These are phyloP conservation scores for Xylariomycetidae sp. DNA, from an alignment of 2,329 filamentous ascomycete species.

Conservation along the genomic window DNA sequence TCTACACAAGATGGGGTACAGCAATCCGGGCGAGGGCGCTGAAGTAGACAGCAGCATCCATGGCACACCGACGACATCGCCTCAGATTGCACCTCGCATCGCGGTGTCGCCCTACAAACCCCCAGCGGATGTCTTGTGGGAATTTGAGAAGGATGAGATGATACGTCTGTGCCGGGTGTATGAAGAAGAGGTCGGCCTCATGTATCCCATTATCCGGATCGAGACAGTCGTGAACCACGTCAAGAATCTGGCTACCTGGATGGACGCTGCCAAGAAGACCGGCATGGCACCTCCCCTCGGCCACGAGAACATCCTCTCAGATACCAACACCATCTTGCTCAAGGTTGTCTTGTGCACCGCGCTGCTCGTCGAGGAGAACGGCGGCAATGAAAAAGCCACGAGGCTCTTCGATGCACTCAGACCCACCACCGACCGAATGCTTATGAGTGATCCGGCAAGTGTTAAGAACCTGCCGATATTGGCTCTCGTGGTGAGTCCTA, in stretches of 20 bases:
- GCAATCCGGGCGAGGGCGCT: conserved; percentile 52
- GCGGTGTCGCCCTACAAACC: conserved; percentile 27
- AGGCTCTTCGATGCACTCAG: conserved; percentile 73
- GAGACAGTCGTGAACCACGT: conserved; percentile 65
- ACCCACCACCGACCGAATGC: conserved; percentile 59
- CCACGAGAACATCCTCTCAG: conserved; percentile 35
- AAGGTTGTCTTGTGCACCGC: conserved; percentile 81
- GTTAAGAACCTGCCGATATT: conserved; percentile 44
- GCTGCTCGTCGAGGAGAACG: conserved; percentile 70
- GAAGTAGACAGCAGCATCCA: conserved; percentile 50
- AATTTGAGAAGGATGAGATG: conserved; percentile 72
- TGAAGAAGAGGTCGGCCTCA: conserved; percentile 84
- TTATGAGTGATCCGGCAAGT: conserved; percentile 48
- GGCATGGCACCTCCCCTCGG: conserved; percentile 25
- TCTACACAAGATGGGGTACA: conserved; percentile 84
- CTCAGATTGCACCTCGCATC: conserved; percentile 23
- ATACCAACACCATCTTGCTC: conserved; percentile 58
- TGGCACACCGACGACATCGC: conserved; percentile 27
- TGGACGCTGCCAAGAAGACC: conserved; percentile 47
- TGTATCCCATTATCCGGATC: conserved; percentile 83
- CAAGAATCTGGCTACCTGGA: conserved; percentile 62
- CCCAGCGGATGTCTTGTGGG: conserved; percentile 69
- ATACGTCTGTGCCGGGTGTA: conserved; percentile 71
- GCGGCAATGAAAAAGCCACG: conserved; percentile 67
- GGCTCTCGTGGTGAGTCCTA: conserved; percentile 31